These are phyloP conservation scores for Lactifluus echinatus DNA, from an alignment of 768 basidiomycete genomes.

Conservation along the genomic window DNA sequence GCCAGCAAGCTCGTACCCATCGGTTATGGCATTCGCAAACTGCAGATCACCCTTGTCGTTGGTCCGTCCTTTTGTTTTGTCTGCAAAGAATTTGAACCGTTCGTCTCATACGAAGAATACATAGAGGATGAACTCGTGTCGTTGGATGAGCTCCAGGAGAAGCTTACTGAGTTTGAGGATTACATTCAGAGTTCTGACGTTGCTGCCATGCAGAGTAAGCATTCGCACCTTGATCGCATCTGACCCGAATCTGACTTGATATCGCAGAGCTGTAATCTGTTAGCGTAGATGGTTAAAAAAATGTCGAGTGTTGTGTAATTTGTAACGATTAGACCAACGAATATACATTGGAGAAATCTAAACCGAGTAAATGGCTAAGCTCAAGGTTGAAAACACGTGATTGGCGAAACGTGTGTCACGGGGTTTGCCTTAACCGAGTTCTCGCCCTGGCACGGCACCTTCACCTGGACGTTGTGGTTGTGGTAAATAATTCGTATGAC, in stretches of 20 bases:
- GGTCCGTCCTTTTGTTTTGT: conserved; percentile 25
- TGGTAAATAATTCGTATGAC: conserved; percentile 4
- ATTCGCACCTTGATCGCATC: not conserved
- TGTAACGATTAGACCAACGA: not conserved
- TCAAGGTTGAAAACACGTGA: conserved; percentile 2
- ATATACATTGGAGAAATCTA: not conserved
- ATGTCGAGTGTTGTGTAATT: not conserved
- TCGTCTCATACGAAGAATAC: conserved; percentile 29
- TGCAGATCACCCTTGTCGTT: conserved; percentile 59
- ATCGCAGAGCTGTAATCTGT: conserved; percentile 38
- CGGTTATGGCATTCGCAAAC: conserved; percentile 91
- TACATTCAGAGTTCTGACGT: conserved; percentile 88
- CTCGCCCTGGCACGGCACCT: not conserved
- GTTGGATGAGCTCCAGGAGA: conserved; percentile 87
- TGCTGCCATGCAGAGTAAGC: conserved; percentile 86
- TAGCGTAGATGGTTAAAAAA: not conserved
- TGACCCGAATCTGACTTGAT: not conserved
- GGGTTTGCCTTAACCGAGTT: not conserved
- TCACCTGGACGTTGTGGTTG: not conserved
- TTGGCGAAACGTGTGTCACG: not conserved
- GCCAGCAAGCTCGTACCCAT: conserved; percentile 85
- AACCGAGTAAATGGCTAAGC: not conserved
- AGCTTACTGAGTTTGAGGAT: conserved; percentile 77
- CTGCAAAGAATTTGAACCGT: conserved; percentile 29
- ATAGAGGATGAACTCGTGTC: conserved; percentile 94